These are phyloP conservation scores for Xylaria sp. DNA, from an alignment of 2,329 filamentous ascomycete species.

Conservation along the genomic window DNA sequence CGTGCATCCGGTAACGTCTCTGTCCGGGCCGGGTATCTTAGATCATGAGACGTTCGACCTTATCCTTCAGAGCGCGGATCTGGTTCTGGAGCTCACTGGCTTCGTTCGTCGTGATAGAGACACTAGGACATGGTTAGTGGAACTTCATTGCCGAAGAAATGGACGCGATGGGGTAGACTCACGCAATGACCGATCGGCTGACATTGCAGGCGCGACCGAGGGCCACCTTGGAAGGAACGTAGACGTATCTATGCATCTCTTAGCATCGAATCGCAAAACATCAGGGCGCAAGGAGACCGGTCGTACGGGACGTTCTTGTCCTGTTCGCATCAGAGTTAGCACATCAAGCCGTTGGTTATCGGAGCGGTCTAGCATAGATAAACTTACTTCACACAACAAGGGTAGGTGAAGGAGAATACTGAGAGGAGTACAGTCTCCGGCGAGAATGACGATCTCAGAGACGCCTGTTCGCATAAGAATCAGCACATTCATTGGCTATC, in stretches of 20 bases:
- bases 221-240: conserved; percentile 72
- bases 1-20: conserved; percentile 16
- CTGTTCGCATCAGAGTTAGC: conserved; percentile 51
- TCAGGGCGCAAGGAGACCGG: background rate
- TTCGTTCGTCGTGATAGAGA: conserved; percentile 88
- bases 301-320: conserved; percentile 69
- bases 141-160: background rate
- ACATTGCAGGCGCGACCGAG: conserved; percentile 92
- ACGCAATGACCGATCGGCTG: conserved; percentile 84
- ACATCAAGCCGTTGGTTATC: background rate
- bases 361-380: background rate
- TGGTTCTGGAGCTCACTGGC: conserved; percentile 86
- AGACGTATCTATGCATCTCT: conserved; percentile 51
- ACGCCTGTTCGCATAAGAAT: conserved; percentile 55
- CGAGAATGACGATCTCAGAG: conserved; percentile 87
- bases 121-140: conserved; percentile 45
- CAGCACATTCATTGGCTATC: conserved; percentile 6
- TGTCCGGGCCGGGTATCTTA: conserved; percentile 57
- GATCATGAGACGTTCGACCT: conserved; percentile 95
- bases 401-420: conserved; percentile 91
- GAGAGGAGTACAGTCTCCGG: conserved; percentile 86
- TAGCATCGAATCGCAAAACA: conserved; percentile 5
- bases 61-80: conserved; percentile 90
- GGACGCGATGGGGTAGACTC: conserved; percentile 43
- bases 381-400: conserved; percentile 54